phyloP scores from a whole-genome alignment of 768 basidiomycete genomes.

The Suillus subluteus region DNA sequence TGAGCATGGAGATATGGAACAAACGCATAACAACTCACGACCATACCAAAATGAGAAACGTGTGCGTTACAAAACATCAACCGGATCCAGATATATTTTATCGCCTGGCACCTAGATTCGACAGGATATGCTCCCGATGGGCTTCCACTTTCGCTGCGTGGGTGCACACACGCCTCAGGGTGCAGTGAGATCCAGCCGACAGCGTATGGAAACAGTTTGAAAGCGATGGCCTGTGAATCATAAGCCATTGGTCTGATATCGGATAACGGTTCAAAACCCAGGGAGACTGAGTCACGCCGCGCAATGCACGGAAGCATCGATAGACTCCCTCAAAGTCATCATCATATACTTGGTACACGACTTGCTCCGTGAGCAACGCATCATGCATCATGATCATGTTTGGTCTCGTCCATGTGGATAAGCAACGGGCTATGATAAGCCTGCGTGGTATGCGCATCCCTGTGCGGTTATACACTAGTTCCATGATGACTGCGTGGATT shows the following conservation, averaged over 20 bases:
- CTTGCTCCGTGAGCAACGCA: neutral
- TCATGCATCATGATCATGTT: neutral
- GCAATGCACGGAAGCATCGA: slow-evolving; percentile 11
- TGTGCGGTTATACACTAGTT: neutral
- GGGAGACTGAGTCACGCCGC: slow-evolving; percentile 8
- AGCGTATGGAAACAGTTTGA: neutral
- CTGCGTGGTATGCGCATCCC: neutral
- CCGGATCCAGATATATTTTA: neutral
- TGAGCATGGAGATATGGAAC: neutral
- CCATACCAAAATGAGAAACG: neutral
- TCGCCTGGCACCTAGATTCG: neutral
- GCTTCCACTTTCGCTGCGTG: neutral
- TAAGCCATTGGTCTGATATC: neutral
- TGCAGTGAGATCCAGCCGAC: neutral
- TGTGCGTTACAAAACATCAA: neutral
- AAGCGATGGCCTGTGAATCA: neutral
- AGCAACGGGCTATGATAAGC: neutral
- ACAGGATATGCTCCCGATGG: neutral
- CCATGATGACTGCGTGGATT: neutral
- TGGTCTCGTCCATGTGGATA: neutral
- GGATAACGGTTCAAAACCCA: neutral
- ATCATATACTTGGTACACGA: slow-evolving; percentile 7
- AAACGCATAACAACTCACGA: neutral
- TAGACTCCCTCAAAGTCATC: neutral
- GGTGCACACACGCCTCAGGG: neutral